Percentiles rank a stretch among this genome's conserved stretches.
Conservation (phyloP, 2,329 filamentous ascomycete species). For the Xylariaceae sp. region DNA sequence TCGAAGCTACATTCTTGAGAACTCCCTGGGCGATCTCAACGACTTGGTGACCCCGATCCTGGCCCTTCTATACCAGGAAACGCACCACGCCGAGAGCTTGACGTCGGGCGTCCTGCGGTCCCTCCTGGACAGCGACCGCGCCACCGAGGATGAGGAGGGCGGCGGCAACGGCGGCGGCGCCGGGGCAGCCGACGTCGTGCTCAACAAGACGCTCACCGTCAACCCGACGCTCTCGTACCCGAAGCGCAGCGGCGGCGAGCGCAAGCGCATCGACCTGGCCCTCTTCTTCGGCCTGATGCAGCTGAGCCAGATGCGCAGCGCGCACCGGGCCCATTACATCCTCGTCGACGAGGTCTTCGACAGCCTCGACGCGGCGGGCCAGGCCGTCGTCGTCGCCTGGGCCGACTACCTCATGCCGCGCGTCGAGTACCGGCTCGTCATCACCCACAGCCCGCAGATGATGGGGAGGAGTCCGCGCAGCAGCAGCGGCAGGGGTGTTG, state of each 20-base stretch:
- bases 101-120: constrained; percentile 19
- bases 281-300: constrained; percentile 27
- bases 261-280: constrained; percentile 28
- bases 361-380: constrained; percentile 22
- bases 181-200: constrained; percentile 3
- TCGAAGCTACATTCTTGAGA: constrained; percentile 18
- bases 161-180: background rate
- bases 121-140: constrained; percentile 11
- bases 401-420: constrained; percentile 12
- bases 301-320: constrained; percentile 18
- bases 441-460: constrained; percentile 17
- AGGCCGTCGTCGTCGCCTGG: constrained; percentile 19
- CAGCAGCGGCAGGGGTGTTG: background rate
- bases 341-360: constrained; percentile 29
- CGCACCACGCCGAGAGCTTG: constrained; percentile 16
- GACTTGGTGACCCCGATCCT: constrained; percentile 18
- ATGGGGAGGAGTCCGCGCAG: too few species aligned
- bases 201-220: constrained; percentile 19
- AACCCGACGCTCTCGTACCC: constrained; percentile 18
- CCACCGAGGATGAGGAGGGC: constrained; percentile 2
- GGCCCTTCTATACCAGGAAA: constrained; percentile 22
- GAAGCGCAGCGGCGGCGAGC: constrained; percentile 27
- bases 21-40: constrained; percentile 23
- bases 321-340: constrained; percentile 25
- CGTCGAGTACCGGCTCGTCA: constrained; percentile 16